phyloP scores from a whole-genome alignment of 2,329 filamentous ascomycete genomes.

The Stemphylium vesicarium region DNA sequence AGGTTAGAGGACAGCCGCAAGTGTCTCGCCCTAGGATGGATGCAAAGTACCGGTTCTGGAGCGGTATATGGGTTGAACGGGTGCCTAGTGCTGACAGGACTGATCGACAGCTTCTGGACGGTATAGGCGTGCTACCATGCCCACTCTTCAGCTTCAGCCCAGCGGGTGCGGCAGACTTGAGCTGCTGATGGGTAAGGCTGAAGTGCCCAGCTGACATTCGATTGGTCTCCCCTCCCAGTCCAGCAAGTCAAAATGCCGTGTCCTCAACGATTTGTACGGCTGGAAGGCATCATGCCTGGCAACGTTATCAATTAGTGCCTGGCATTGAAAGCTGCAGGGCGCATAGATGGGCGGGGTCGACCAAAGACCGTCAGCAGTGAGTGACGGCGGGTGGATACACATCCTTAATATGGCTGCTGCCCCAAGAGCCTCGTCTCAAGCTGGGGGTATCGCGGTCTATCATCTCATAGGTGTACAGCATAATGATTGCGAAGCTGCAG shows the following conservation, averaged over 20 bases:
- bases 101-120: background rate
- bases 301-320: background rate
- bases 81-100: conserved; percentile 5
- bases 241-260: background rate
- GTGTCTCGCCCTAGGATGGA: background rate
- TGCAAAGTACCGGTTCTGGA: background rate
- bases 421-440: background rate
- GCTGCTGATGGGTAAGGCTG: background rate
- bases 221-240: background rate
- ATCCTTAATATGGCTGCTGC: background rate
- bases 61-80: background rate
- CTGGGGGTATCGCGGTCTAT: background rate
- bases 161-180: background rate
- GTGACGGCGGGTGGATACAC: background rate
- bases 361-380: background rate
- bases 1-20: background rate
- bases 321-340: background rate
- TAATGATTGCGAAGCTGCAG: conserved; percentile 5
- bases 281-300: background rate
- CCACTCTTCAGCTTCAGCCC: background rate
- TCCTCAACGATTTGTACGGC: background rate
- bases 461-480: background rate
- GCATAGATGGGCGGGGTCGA: background rate
- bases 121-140: background rate
- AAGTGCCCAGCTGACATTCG: background rate